phyloP scores from a whole-genome alignment of 202 grass and related monocot genomes.

The Digitaria exilis region DNA sequence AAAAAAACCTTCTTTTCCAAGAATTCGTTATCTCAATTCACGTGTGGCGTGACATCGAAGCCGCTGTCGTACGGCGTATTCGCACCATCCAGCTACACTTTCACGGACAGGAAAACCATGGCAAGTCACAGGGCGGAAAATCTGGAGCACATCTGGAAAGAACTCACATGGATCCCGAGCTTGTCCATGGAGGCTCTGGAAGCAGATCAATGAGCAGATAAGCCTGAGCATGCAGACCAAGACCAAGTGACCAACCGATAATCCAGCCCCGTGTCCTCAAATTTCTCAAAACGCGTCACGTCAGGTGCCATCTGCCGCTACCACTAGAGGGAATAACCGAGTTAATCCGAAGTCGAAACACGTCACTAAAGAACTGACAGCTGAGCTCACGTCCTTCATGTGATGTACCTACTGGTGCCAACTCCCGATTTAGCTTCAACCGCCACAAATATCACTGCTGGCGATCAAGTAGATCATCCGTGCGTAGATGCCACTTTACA shows the following conservation, averaged over 20 bases:
- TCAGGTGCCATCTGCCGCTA: not conserved
- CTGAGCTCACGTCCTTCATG: conserved; percentile 13
- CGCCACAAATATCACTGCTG: not conserved
- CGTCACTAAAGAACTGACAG: conserved; percentile 4
- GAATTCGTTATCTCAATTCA: conserved; percentile 12
- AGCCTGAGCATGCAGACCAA: not conserved
- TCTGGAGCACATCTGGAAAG: conserved; percentile 18
- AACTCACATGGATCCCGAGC: conserved; percentile 8
- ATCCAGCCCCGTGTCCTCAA: not conserved
- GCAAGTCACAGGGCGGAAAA: not conserved
- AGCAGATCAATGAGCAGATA: not conserved
- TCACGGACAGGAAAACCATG: conserved; percentile 5
- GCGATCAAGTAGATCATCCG: not conserved
- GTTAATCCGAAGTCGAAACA: not conserved
- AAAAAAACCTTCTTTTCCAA: not conserved
- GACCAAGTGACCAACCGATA: not conserved
- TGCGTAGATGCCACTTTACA: not conserved
- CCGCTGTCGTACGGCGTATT: not conserved
- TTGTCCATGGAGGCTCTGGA: not conserved
- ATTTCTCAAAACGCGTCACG: not conserved
- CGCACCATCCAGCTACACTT: not conserved
- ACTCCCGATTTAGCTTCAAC: not conserved
- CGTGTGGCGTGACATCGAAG: not conserved
- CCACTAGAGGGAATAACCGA: not conserved
- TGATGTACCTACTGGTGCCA: conserved; percentile 1